phyloP scores from a whole-genome alignment of 2,329 filamentous ascomycete genomes.

The Fusarium sp. region DNA sequence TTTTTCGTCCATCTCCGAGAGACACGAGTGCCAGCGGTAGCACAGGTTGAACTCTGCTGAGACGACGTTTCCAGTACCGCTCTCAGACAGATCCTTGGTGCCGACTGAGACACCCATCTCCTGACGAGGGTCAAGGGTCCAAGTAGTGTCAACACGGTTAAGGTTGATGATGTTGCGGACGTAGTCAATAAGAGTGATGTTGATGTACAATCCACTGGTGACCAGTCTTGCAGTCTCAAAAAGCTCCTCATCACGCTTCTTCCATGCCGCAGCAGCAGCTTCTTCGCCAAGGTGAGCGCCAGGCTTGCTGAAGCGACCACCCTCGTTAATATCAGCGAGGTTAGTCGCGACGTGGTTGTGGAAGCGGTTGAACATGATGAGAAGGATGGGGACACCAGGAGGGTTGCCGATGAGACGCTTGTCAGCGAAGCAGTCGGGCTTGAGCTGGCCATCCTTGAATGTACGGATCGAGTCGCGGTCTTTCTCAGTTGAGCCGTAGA shows the following conservation, averaged over 20 bases:
- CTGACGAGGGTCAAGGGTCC: slow-evolving; percentile 82
- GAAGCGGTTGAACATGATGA: slow-evolving; percentile 85
- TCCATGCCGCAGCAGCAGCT: slow-evolving; percentile 64
- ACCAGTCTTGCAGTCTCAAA: slow-evolving; percentile 84
- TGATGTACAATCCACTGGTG: slow-evolving; percentile 80
- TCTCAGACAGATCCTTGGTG: slow-evolving; percentile 69
- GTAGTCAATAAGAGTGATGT: slow-evolving; percentile 82
- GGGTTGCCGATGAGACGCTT: slow-evolving; percentile 77
- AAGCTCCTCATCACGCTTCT: slow-evolving; percentile 79
- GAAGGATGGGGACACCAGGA: slow-evolving; percentile 75
- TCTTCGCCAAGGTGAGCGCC: slow-evolving; percentile 61
- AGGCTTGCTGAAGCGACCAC: slow-evolving; percentile 79
- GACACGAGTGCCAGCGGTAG: slow-evolving; percentile 88
- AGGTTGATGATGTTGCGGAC: slow-evolving; percentile 79
- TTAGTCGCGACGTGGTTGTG: slow-evolving; percentile 89
- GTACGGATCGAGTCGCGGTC: slow-evolving; percentile 76
- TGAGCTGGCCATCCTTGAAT: slow-evolving; percentile 76
- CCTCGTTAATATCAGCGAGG: slow-evolving; percentile 87
- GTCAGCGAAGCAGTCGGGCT: slow-evolving; percentile 78
- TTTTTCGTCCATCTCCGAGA: slow-evolving; percentile 78
- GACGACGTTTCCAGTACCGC: slow-evolving; percentile 83
- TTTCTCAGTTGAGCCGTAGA: slow-evolving; percentile 76
- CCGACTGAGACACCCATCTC: slow-evolving; percentile 69
- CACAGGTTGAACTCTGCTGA: slow-evolving; percentile 91
- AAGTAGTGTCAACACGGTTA: slow-evolving; percentile 72